Percentiles rank a stretch among this genome's conserved stretches.
Conservation (phyloP, 768 basidiomycete genomes). For the Kwoniella pini region DNA sequence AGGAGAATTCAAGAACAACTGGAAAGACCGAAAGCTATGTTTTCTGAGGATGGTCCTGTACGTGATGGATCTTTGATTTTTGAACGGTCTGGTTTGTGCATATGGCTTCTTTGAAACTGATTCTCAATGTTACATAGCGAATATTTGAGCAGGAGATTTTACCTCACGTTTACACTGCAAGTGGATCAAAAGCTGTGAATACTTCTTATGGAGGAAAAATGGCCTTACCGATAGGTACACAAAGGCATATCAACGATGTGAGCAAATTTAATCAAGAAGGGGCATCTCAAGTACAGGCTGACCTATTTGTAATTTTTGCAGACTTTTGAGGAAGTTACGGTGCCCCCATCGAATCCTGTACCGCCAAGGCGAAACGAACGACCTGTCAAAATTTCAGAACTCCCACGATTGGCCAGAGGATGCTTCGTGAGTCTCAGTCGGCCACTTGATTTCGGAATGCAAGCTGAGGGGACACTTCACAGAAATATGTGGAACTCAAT, state of each 20-base stretch:
- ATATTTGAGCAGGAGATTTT: constrained; percentile 57
- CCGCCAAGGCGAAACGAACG: constrained; percentile 73
- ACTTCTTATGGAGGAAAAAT: constrained; percentile 77
- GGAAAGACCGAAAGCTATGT: constrained; percentile 45
- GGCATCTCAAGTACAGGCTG: not conserved
- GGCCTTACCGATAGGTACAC: constrained; percentile 79
- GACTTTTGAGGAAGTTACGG: constrained; percentile 84
- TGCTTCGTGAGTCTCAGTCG: constrained; percentile 70
- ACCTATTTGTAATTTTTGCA: constrained; percentile 47
- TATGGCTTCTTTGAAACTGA: no score
- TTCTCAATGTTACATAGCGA: constrained; percentile 11
- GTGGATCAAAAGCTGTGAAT: constrained; percentile 62
- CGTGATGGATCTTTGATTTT: not conserved
- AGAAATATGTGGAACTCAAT: constrained; percentile 87
- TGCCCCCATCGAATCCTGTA: constrained; percentile 79
- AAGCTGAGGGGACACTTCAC: not conserved
- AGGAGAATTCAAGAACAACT: constrained; percentile 51
- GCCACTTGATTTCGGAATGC: not conserved
- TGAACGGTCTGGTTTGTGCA: no score
- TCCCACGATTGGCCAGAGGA: constrained; percentile 73
- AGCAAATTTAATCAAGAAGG: constrained; percentile 6
- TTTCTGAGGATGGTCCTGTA: constrained; percentile 42
- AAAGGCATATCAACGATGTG: constrained; percentile 68
- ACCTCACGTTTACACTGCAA: constrained; percentile 86
- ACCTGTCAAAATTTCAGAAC: constrained; percentile 68